phyloP scores from a whole-genome alignment of 78 protist species.

The Parvularia atlantis region DNA sequence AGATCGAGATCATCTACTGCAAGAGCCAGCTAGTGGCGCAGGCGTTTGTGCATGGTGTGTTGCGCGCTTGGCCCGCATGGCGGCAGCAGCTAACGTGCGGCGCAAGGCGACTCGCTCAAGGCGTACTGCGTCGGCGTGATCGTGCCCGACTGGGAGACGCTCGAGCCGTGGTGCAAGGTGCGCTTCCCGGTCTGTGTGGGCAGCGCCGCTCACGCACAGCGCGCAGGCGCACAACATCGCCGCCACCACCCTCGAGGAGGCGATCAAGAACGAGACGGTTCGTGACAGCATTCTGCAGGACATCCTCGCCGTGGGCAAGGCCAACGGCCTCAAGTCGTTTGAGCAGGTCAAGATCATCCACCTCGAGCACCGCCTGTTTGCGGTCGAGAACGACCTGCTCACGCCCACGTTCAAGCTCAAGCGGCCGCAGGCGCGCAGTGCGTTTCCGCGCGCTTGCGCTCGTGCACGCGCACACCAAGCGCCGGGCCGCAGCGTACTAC shows the following conservation, averaged over 20 bases:
- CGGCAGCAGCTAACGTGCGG: too few species aligned
- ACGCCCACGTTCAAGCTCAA: constrained; percentile 75
- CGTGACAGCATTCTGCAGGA: neutral
- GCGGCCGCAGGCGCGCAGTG: constrained; percentile 59
- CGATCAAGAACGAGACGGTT: neutral
- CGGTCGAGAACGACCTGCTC: constrained; percentile 47
- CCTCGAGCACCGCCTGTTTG: constrained; percentile 38
- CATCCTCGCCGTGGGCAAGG: neutral
- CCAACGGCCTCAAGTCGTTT: neutral
- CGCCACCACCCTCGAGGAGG: neutral
- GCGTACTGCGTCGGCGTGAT: constrained; percentile 39
- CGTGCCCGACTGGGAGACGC: constrained; percentile 21
- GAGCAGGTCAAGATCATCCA: neutral
- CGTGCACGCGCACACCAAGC: too few species aligned
- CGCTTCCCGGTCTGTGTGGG: too few species aligned
- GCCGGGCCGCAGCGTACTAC: too few species aligned
- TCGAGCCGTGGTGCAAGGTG: neutral
- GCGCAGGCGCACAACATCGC: neutral
- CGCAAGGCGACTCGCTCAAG: constrained; percentile 20
- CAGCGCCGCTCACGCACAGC: too few species aligned
- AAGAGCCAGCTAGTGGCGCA: neutral
- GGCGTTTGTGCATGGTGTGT: constrained; percentile 4
- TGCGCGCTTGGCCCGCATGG: too few species aligned
- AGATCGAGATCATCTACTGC: neutral
- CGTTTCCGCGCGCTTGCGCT: too few species aligned